Percentiles rank a stretch among this genome's conserved stretches.
phyloP scores from a whole-genome alignment of 805 yeast genomes.

The Lachancea sp. region DNA sequence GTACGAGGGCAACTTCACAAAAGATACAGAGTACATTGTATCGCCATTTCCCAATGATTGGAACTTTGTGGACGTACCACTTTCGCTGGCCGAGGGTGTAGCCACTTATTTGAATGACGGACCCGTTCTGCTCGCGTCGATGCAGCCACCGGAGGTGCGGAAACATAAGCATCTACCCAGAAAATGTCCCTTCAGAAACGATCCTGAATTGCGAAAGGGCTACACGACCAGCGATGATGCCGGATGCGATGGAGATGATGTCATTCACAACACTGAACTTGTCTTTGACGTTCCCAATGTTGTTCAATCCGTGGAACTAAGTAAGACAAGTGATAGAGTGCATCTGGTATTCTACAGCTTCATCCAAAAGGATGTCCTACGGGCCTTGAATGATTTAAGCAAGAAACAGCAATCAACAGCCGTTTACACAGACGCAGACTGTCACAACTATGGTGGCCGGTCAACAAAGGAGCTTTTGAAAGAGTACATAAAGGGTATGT shows the following conservation, averaged over 20 bases:
- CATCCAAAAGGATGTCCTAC: conserved; percentile 46
- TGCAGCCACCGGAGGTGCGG: conserved; percentile 4
- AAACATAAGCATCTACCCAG: not conserved
- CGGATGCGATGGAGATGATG: conserved; percentile 85
- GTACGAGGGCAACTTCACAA: conserved; percentile 76
- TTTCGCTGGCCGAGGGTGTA: conserved; percentile 47
- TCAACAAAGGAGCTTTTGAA: conserved; percentile 42
- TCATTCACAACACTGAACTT: conserved; percentile 54
- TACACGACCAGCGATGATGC: conserved; percentile 78
- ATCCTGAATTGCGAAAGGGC: conserved; percentile 48
- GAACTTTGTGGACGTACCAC: conserved; percentile 60
- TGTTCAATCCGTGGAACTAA: conserved; percentile 40
- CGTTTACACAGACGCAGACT: conserved; percentile 34
- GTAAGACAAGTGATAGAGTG: conserved; percentile 30
- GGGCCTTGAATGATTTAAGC: conserved; percentile 37
- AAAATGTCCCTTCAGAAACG: conserved; percentile 22
- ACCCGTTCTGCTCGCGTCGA: conserved; percentile 35
- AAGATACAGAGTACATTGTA: conserved; percentile 72
- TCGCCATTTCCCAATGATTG: conserved; percentile 82
- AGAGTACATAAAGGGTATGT: conserved; percentile 31
- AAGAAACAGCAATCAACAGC: conserved; percentile 8
- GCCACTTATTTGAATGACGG: conserved; percentile 52
- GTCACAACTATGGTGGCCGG: conserved; percentile 35
- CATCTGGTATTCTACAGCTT: conserved; percentile 80
- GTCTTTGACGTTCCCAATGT: conserved; percentile 72